phyloP scores from a whole-genome alignment of 2,329 filamentous ascomycete species.

The Pseudogymnoascus sp. region DNA sequence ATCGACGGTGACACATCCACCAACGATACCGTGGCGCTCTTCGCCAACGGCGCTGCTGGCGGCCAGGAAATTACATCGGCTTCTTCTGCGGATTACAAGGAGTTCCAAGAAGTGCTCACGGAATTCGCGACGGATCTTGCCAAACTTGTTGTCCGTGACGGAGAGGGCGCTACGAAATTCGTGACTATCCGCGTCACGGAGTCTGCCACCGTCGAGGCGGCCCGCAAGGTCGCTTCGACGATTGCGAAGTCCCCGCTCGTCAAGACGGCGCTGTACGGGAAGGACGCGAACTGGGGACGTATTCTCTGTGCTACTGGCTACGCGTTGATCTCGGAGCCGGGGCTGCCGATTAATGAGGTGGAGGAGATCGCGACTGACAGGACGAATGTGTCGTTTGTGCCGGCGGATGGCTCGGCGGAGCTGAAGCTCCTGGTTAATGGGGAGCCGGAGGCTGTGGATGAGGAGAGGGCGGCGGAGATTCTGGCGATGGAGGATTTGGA shows the following conservation, averaged over 20 bases:
- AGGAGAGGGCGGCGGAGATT: constrained; percentile 69
- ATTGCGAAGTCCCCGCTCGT: constrained; percentile 90
- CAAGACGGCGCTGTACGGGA: constrained; percentile 94
- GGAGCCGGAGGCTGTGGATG: constrained; percentile 73
- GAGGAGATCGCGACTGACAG: constrained; percentile 58
- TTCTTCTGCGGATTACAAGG: constrained; percentile 55
- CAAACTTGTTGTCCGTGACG: constrained; percentile 89
- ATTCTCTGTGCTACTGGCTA: constrained; percentile 94
- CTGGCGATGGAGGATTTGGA: constrained; percentile 71
- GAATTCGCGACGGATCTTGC: constrained; percentile 77
- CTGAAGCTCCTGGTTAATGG: constrained; percentile 71
- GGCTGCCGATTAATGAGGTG: constrained; percentile 50
- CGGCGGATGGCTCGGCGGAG: constrained; percentile 68
- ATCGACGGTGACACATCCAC: constrained; percentile 97
- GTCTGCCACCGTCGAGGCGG: constrained; percentile 60
- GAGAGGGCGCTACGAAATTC: constrained; percentile 97
- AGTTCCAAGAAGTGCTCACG: constrained; percentile 64
- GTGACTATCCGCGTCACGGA: constrained; percentile 83
- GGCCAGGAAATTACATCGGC: constrained; percentile 54
- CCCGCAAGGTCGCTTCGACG: constrained; percentile 72
- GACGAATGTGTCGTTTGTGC: constrained; percentile 73
- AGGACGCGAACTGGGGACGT: constrained; percentile 97
- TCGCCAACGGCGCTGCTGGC: constrained; percentile 92
- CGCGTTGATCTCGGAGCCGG: constrained; percentile 53
- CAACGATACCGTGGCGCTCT: constrained; percentile 88